Base-by-base conservation (phyloP, 768 basidiomycete species). In the Hemileccinum impolitum region DNA sequence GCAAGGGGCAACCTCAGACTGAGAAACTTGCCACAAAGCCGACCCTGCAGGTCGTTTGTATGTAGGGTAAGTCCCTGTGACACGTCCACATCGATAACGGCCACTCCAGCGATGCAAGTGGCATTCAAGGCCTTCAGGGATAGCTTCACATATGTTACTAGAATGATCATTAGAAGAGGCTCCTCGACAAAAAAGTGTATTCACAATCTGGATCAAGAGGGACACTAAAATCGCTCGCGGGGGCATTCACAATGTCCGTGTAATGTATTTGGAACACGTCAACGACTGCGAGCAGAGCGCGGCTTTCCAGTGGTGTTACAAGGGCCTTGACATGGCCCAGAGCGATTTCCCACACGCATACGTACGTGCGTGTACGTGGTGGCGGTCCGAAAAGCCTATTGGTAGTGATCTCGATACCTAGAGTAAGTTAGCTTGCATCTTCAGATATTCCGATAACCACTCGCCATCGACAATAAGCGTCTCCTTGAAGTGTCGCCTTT, bases 331-430 rank as follows among this genome's bases (percentile, higher is more conserved):
- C 61, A 30, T 74, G 62, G 6, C 91, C 91, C 15, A 93, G 31
- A n/a, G 70, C 70, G 39, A 94, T 79, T 60, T 95, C 92, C 95
- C 95, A 98, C 13, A 96, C 78, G 62, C 94, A 97, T 6, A 95
- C 72, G 60, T 98, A 98, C 1, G 92, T 85, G 2, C 87, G 70
- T 0, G 88, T 89, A 3, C 80, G 78, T 7, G 95, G 95, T 50
- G 84, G 81, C 12, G 90, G 90, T 8, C 95, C 95, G 61, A 96
- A 95, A 11, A 98, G 71, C 21, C 94, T 82, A 62, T 96, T 80
- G 2, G 90, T 85, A 13, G 82, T 80, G 41, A 98, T 80, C 52
- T 90, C 80, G 55, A 94, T 65, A 11, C 87, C 90, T 88, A 21
- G 19, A 11, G 49, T 26, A 40, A 6, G 41, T 58, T 34, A 13